Evolutionary conservation across 768 basidiomycete genomes (phyloP), one percentile per base, ranked within the genome.

Genomic region (Stropharia rugosoannulata): DNA sequence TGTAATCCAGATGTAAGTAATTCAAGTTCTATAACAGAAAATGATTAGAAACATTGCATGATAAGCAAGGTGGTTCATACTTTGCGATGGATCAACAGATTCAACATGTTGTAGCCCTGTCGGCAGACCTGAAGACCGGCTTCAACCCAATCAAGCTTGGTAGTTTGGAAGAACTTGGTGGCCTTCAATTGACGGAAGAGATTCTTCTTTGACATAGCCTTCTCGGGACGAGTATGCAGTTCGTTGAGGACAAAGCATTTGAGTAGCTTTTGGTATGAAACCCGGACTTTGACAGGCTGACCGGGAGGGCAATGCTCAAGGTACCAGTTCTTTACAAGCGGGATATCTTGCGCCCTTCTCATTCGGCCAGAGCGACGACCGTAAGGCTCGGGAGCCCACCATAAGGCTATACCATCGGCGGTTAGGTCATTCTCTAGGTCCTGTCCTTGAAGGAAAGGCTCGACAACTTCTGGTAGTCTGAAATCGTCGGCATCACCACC

Each of bases 111-210:
- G 76, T 97, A 99, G 39, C 97, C 97, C 69, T 99, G 97, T 61
- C 97, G 80, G 77, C 96, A 98, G 51, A 99, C 96, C 72, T 99
- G 97, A 58, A 99, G 74, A 62, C 97, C 97, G 2, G 96, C 97
- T 71, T 99, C 97, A 37, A 99, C 96, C 97, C 97, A 99, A 71
- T 99, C 97, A 62, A 99, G 74, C 61, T 83, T 93, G 4, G 97
- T 99, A 12, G 92, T 93, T 78, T 98, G 97, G 87, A 99, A 99
- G 76, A 99, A 99, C 73, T 98, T 98, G 55, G 97, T 99, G n/a
- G 92, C 89, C 74, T 98, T 98, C 55, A 95, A 79, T 67, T 95
- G 92, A 42, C 93, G 82, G 83, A 99, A 98, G 48, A 98, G 69
- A 67, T 95, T 97, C 77, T 96, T 94, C 85, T 96, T 98, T 60